A percentile compares a stretch with the other conserved stretches of the same genome.
Evolutionary conservation across 495 filamentous ascomycete genomes (phyloP).

Genomic region (Friedmanniomyces simplex): DNA sequence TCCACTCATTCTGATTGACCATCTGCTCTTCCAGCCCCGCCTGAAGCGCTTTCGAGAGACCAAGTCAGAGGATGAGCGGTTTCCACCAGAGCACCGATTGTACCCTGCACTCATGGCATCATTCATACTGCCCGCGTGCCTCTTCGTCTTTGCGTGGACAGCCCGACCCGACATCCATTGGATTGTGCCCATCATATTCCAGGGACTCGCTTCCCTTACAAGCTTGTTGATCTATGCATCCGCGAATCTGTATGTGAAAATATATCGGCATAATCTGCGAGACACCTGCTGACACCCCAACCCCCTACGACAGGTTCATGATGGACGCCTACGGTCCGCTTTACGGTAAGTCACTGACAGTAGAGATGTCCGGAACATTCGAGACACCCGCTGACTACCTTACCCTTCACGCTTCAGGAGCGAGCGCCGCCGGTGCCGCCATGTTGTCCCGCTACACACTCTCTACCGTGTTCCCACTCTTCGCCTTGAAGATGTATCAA

Average conservation of each 20-base stretch:
- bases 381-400: background rate
- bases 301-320: constrained; percentile 35
- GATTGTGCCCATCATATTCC: constrained; percentile 45
- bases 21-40: constrained; percentile 19
- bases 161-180: constrained; percentile 35
- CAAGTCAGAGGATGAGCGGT: constrained; percentile 11
- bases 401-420: no score
- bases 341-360: constrained; percentile 30
- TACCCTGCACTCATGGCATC: constrained; percentile 20
- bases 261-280: no score
- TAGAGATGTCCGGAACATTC: background rate
- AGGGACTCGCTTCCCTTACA: constrained; percentile 23
- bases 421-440: constrained; percentile 53
- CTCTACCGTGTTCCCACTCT: constrained; percentile 57
- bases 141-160: constrained; percentile 42
- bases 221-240: constrained; percentile 17
- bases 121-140: constrained; percentile 16
- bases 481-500: constrained; percentile 36
- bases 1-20: constrained; percentile 16
- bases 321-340: constrained; percentile 49
- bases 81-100: constrained; percentile 23
- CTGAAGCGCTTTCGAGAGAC: constrained; percentile 6
- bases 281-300: no score
- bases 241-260: constrained; percentile 1
- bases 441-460: constrained; percentile 53